Evolutionary conservation across 805 yeast species (phyloP), one percentile per base, ranked within the genome.

Genomic region (Myxozyma monticola): DNA sequence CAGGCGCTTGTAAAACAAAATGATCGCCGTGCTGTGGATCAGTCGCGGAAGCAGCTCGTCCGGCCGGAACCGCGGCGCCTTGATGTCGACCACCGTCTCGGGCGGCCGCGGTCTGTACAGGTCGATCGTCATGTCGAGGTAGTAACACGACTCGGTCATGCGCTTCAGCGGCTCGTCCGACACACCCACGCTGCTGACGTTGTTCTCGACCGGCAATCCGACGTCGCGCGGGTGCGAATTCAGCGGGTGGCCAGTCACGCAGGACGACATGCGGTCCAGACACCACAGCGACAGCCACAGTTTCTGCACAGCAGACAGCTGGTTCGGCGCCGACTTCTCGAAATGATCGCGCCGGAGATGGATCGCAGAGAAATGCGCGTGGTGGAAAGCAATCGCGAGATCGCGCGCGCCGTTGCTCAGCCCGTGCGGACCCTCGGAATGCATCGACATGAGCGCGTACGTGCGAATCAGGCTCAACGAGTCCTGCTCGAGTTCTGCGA

Each of bases 211-310:
- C 36, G 48, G 41, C 36, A 69, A 49, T 37, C 71, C 70, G 20
- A 71, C 71, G 53, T 73, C 76, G 15, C 68, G 67, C 29, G 68
- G 61, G 45, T 68, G 65, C 47, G 72, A 60, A 22, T 67, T 60
- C 44, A 70, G 57, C 2, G 73, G 71, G 18, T 73, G 63, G 8
- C 73, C 71, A 50, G 70, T 71, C 25, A 69, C 68, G 47, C 71
- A 60, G 6, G 71, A 62, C 34, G 67, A 68, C 52, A 70, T 65
- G 28, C 73, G 48, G 49, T 71, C 75, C 53, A 71, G 54, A 33
- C 74, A 64, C 62, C 71, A 69, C 21, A 71, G 46, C 33, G 69
- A 57, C 71, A 72, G 68, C 73, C 74, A 71, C 22, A 68, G 52
- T 37, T 56, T 61, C 39, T 49, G 57, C 17, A 40, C 21, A 17